Conservation (phyloP, 495 filamentous ascomycete genomes). For the Rusavskia elegans region DNA sequence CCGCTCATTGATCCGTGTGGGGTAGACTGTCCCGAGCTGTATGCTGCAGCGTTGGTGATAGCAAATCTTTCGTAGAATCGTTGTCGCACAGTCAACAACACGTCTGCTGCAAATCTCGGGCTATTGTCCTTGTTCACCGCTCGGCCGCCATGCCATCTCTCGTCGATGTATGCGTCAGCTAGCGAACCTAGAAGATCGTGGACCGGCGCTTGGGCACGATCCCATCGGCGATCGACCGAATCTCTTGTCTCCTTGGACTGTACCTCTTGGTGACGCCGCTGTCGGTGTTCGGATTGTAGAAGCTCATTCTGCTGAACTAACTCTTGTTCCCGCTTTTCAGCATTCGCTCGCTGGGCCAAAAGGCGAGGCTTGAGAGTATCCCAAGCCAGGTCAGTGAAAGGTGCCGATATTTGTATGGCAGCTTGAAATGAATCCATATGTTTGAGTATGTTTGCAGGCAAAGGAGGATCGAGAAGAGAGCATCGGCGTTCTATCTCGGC, state of each 20-base stretch:
- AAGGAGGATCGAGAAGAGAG: slow-evolving; percentile 41
- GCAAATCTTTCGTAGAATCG: slow-evolving; percentile 43
- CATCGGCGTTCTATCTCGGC: slow-evolving; percentile 55
- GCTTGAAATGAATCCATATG: slow-evolving; percentile 57
- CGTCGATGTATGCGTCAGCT: slow-evolving; percentile 47
- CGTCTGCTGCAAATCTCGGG: slow-evolving; percentile 48
- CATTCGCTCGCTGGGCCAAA: slow-evolving; percentile 41
- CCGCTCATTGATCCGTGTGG: slow-evolving; percentile 32
- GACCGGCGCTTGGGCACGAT: slow-evolving; percentile 46
- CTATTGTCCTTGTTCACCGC: slow-evolving; percentile 41
- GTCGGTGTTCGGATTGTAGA: slow-evolving; percentile 27
- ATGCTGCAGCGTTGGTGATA: slow-evolving; percentile 28
- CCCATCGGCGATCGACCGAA: slow-evolving; percentile 45
- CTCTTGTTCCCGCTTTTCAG: slow-evolving; percentile 37
- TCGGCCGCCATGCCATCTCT: slow-evolving; percentile 38
- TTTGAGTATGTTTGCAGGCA: slow-evolving; percentile 38
- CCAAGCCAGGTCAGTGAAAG: slow-evolving; percentile 50
- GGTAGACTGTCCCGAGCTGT: slow-evolving; percentile 24
- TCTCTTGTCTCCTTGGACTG: slow-evolving; percentile 41
- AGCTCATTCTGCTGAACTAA: slow-evolving; percentile 21
- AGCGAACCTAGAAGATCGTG: slow-evolving; percentile 40
- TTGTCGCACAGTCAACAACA: slow-evolving; percentile 43
- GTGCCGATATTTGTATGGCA: slow-evolving; percentile 46
- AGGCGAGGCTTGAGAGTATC: slow-evolving; percentile 46
- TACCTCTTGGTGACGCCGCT: slow-evolving; percentile 25